phyloP scores from a whole-genome alignment of 257 asterid genomes.

The Buddleja alternifolia region DNA sequence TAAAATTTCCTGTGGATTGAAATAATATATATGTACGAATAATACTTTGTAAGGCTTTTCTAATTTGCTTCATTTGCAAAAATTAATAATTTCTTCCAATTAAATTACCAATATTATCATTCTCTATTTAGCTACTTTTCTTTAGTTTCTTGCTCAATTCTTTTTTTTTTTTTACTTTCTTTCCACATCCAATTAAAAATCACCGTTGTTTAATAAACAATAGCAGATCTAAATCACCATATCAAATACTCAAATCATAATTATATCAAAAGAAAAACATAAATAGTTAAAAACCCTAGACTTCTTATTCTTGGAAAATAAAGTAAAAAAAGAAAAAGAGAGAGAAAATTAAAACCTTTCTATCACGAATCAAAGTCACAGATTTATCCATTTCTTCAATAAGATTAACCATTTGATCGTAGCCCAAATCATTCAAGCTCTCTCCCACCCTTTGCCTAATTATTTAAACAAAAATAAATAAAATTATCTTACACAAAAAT shows the following conservation, averaged over 20 bases:
- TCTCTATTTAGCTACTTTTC: too few relatives aligned
- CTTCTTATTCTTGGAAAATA: background rate
- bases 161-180: too few relatives aligned
- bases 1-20: too few relatives aligned
- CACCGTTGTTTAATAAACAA: background rate
- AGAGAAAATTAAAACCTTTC: conserved; percentile 36
- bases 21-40: too few relatives aligned
- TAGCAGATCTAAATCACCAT: background rate
- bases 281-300: conserved; percentile 29
- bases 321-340: background rate
- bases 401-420: conserved; percentile 49
- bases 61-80: too few relatives aligned
- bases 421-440: conserved; percentile 56
- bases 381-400: conserved; percentile 51
- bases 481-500: background rate
- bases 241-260: background rate
- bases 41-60: too few relatives aligned
- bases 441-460: conserved; percentile 63
- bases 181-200: background rate
- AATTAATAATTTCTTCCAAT: too few relatives aligned
- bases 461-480: background rate
- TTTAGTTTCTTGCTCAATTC: too few relatives aligned
- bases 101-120: too few relatives aligned
- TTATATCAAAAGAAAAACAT: background rate
- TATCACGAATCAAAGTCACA: conserved; percentile 47